These are phyloP conservation scores for Garcia nutans DNA, from an alignment of 345 rosid species.

Conservation along the genomic window DNA sequence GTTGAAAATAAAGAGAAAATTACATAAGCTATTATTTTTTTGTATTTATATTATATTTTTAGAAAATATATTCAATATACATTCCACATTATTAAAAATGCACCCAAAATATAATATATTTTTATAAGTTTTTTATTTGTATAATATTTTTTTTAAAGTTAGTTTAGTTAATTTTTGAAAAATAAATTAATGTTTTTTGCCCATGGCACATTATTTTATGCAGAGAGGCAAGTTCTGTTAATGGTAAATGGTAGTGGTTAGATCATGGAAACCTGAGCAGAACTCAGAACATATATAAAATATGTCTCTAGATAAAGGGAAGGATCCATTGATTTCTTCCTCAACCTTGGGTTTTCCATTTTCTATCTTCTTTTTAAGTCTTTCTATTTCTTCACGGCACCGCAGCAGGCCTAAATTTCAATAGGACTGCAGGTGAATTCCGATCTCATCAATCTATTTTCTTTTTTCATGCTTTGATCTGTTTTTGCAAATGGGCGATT, in stretches of 20 bases:
- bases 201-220: too few species aligned
- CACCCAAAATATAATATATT: too few species aligned
- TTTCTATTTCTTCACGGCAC: background rate
- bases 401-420: background rate
- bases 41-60: too few species aligned
- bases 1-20: too few species aligned
- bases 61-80: too few species aligned
- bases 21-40: too few species aligned
- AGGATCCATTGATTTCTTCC: background rate
- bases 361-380: background rate
- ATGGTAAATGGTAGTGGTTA: background rate
- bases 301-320: background rate
- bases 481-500: background rate
- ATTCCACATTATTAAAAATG: too few species aligned
- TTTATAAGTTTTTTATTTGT: too few species aligned
- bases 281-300: too few species aligned
- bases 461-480: background rate
- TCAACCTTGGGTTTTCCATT: background rate
- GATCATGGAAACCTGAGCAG: slow-evolving; percentile 6
- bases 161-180: too few species aligned
- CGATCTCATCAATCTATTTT: background rate
- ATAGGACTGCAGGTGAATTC: background rate
- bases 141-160: too few species aligned
- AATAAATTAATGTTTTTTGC: too few species aligned
- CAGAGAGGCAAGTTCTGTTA: background rate